A percentile compares a stretch with the other conserved stretches of the same genome.
Conservation (phyloP, 2,329 filamentous ascomycete species). For the Capronia americana region DNA sequence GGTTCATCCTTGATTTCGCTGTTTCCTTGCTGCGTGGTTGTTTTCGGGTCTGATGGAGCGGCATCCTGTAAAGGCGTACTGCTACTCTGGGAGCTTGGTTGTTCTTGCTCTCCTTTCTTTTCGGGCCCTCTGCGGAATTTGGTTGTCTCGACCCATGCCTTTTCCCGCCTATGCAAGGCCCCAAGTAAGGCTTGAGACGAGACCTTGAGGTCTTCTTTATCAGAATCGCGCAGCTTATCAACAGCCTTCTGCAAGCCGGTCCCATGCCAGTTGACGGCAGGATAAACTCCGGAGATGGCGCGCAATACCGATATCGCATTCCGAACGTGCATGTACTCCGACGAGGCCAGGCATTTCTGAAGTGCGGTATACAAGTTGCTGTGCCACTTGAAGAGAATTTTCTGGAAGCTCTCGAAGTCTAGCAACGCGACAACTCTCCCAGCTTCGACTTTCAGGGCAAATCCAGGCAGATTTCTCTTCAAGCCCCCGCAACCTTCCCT, state of each 20-base stretch:
- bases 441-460: conserved; percentile 75
- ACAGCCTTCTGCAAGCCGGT: conserved; percentile 51
- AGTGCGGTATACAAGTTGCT: conserved; percentile 78
- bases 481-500: conserved; percentile 74
- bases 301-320: conserved; percentile 93
- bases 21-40: conserved; percentile 49
- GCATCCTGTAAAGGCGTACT: conserved; percentile 40
- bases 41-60: conserved; percentile 26
- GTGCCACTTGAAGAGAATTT: conserved; percentile 89
- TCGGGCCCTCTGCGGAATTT: conserved; percentile 46
- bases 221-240: conserved; percentile 51
- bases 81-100: conserved; percentile 17
- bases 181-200: conserved; percentile 58
- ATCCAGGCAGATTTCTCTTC: conserved; percentile 73
- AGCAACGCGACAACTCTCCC: conserved; percentile 74
- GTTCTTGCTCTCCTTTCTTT: conserved; percentile 27
- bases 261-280: conserved; percentile 88
- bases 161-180: conserved; percentile 56
- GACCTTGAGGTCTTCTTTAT: conserved; percentile 58
- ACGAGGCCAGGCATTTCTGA: conserved; percentile 78
- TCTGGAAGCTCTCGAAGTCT: conserved; percentile 84
- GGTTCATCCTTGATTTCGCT: conserved; percentile 56
- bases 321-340: conserved; percentile 96
- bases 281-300: conserved; percentile 79
- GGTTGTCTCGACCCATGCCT: conserved; percentile 54